Evolutionary conservation across 495 filamentous ascomycete genomes (phyloP).

Genomic region (Penicillium antarcticum): DNA sequence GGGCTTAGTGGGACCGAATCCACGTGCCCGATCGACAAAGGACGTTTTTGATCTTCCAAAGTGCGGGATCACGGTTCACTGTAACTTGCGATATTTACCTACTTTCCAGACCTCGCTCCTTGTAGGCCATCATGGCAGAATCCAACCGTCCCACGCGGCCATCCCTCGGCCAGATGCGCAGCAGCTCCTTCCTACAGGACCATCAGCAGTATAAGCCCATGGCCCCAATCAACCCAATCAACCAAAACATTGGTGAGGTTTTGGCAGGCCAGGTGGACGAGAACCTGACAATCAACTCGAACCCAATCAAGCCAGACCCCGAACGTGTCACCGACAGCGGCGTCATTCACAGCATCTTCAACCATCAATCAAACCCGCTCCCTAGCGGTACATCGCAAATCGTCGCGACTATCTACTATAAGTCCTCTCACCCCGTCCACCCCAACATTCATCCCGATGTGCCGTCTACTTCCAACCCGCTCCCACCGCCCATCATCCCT

Average conservation of each 20-base stretch:
- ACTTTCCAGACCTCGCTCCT: neutral
- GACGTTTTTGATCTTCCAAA: slow-evolving; percentile 10
- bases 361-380: slow-evolving; percentile 33
- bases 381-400: slow-evolving; percentile 37
- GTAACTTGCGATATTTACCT: neutral
- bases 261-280: slow-evolving; percentile 27
- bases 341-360: slow-evolving; percentile 43
- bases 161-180: slow-evolving; percentile 52
- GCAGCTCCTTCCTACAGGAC: slow-evolving; percentile 66
- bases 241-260: slow-evolving; percentile 42
- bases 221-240: slow-evolving; percentile 26
- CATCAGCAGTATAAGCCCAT: slow-evolving; percentile 73
- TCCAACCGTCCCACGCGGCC: slow-evolving; percentile 36
- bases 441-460: slow-evolving; percentile 43
- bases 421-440: slow-evolving; percentile 40
- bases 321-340: slow-evolving; percentile 43
- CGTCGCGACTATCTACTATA: slow-evolving; percentile 48
- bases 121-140: slow-evolving; percentile 25
- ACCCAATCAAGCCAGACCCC: slow-evolving; percentile 45
- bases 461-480: slow-evolving; percentile 24
- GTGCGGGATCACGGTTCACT: neutral
- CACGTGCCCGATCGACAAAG: slow-evolving; percentile 16
- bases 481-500: slow-evolving; percentile 40
- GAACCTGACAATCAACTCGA: slow-evolving; percentile 27
- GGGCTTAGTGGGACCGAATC: neutral